These are phyloP conservation scores for Liriodendron chinense DNA, from an alignment of 164 flowering plant species.

Conservation along the genomic window DNA sequence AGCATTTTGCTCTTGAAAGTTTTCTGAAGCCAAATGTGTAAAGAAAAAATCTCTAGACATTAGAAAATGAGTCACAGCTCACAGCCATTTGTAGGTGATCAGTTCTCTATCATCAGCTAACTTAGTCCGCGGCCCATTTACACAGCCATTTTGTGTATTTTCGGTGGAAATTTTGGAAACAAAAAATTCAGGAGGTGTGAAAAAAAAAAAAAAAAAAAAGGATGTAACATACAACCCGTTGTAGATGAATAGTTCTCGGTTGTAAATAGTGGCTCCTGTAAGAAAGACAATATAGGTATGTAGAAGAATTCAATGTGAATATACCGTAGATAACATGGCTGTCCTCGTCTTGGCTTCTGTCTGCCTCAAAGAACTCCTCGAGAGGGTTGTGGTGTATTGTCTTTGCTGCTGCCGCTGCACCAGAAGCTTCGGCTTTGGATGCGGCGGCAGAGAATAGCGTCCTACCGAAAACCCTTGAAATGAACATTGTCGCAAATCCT, in stretches of 20 bases:
- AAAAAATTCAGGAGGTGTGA: not conserved
- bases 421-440: constrained; percentile 38
- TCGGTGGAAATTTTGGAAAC: not conserved
- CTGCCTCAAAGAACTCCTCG: constrained; percentile 79
- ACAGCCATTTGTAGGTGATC: no score
- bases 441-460: constrained; percentile 47
- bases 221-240: not conserved
- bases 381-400: constrained; percentile 51
- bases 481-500: constrained; percentile 35
- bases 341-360: constrained; percentile 60
- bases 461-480: constrained; percentile 56
- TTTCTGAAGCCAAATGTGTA: no score
- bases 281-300: not conserved
- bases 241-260: not conserved
- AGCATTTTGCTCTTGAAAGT: no score
- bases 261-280: not conserved
- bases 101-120: no score
- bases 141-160: no score
- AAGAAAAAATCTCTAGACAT: no score
- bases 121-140: no score
- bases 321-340: constrained; percentile 81
- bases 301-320: not conserved
- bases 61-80: no score
- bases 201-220: not conserved
- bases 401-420: constrained; percentile 37